Conservation (phyloP, 768 basidiomycete genomes). For the Podaxis sp. region DNA sequence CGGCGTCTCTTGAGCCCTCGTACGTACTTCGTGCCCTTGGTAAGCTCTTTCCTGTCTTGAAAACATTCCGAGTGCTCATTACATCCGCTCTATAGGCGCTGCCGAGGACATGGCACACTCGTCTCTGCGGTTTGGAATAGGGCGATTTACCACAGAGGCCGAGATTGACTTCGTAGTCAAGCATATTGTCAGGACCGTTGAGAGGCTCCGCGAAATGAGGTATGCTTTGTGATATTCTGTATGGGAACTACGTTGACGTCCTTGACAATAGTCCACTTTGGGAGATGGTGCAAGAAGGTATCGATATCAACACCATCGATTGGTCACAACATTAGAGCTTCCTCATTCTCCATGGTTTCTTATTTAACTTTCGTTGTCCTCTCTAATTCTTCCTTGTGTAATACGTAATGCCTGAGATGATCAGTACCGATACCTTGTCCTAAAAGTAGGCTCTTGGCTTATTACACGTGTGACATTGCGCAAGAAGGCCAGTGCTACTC, state of each 20-base stretch:
- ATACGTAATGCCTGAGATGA: background rate
- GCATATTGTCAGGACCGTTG: slow-evolving; percentile 86
- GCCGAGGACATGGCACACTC: slow-evolving; percentile 99
- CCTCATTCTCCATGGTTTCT: background rate
- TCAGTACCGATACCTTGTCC: background rate
- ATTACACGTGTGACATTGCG: too few species aligned
- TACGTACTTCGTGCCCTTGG: slow-evolving; percentile 96
- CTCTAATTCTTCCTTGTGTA: background rate
- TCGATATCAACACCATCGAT: slow-evolving; percentile 92
- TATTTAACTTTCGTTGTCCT: background rate
- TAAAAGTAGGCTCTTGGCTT: too few species aligned
- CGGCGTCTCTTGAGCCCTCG: slow-evolving; percentile 96
- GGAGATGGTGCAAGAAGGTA: slow-evolving; percentile 99
- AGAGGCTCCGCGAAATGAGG: slow-evolving; percentile 92
- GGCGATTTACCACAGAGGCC: slow-evolving; percentile 95
- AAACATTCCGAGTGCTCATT: background rate
- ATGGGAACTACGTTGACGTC: slow-evolving; percentile 14
- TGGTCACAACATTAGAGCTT: slow-evolving; percentile 83
- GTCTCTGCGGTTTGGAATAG: slow-evolving; percentile 94
- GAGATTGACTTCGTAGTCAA: slow-evolving; percentile 94
- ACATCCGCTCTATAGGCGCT: slow-evolving; percentile 53
- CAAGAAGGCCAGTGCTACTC: too few species aligned
- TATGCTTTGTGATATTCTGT: slow-evolving; percentile 26
- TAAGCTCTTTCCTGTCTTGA: slow-evolving; percentile 24
- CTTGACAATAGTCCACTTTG: slow-evolving; percentile 71